These are phyloP conservation scores for Tolypocladium nubicola DNA, from an alignment of 2,329 filamentous ascomycete genomes.

Conservation along the genomic window DNA sequence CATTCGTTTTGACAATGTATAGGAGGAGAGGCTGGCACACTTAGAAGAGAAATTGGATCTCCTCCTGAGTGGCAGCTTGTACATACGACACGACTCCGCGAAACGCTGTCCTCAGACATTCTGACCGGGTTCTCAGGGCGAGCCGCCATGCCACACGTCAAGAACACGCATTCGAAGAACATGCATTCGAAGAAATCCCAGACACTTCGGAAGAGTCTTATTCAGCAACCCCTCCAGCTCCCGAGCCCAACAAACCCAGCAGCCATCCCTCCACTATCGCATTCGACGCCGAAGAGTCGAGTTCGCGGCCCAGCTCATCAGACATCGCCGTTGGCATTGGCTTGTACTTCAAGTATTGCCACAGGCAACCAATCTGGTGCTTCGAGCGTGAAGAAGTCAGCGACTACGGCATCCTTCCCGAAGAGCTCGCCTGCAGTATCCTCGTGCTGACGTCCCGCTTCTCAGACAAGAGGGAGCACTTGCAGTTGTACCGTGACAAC, in stretches of 20 bases:
- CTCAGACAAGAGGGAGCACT: conserved; percentile 20
- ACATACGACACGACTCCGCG: conserved; percentile 4
- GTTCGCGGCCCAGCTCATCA: conserved; percentile 16
- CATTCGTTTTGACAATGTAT: conserved; percentile 8
- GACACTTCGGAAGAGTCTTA: conserved; percentile 23
- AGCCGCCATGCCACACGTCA: conserved; percentile 13
- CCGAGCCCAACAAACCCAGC: conserved; percentile 11
- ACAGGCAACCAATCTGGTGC: conserved; percentile 33
- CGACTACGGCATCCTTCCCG: conserved; percentile 21
- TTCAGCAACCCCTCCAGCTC: conserved; percentile 17
- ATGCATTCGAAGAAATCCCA: conserved; percentile 17
- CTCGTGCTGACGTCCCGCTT: conserved; percentile 28
- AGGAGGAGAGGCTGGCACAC: conserved; percentile 40
- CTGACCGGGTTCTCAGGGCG: conserved; percentile 20
- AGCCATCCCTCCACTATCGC: conserved; percentile 13
- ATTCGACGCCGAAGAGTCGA: conserved; percentile 16
- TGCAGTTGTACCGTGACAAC: conserved; percentile 24
- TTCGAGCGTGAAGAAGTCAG: conserved; percentile 30
- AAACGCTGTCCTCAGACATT: conserved; percentile 6
- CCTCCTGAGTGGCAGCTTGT: conserved; percentile 31
- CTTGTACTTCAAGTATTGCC: conserved; percentile 32
- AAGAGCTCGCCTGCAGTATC: conserved; percentile 31
- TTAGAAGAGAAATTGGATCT: conserved; percentile 42
- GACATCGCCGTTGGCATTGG: conserved; percentile 24
- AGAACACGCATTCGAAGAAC: conserved; percentile 7